These are phyloP conservation scores for Lentinula sp. DNA, from an alignment of 768 basidiomycete genomes.

Conservation along the genomic window DNA sequence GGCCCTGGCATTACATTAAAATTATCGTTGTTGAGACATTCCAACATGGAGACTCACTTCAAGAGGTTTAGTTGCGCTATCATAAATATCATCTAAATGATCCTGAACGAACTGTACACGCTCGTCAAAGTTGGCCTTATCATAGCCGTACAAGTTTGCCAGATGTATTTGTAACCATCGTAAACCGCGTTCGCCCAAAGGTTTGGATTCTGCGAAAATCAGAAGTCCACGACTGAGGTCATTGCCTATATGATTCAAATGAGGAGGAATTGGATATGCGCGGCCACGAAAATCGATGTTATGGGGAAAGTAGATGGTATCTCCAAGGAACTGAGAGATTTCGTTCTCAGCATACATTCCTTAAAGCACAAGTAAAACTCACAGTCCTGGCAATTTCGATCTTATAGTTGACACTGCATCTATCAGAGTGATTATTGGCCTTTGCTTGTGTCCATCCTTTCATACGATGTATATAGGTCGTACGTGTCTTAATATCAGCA, in stretches of 20 bases:
- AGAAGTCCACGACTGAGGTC: slow-evolving; percentile 87
- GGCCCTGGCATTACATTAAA: slow-evolving; percentile 39
- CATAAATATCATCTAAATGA: slow-evolving; percentile 71
- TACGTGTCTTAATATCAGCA: slow-evolving; percentile 51
- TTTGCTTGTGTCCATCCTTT: slow-evolving; percentile 51
- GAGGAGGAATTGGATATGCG: slow-evolving; percentile 94
- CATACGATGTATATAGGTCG: slow-evolving; percentile 47
- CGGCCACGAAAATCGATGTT: slow-evolving; percentile 97
- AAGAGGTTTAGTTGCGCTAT: slow-evolving; percentile 78
- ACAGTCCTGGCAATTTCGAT: slow-evolving; percentile 93
- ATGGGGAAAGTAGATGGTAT: slow-evolving; percentile 88
- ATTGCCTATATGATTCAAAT: slow-evolving; percentile 93
- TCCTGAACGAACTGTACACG: slow-evolving; percentile 75
- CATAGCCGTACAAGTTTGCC: slow-evolving; percentile 88
- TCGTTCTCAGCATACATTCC: slow-evolving; percentile 6
- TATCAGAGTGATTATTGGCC: slow-evolving; percentile 82
- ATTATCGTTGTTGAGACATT: neutral
- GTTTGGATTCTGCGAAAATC: slow-evolving; percentile 72
- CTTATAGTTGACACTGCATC: slow-evolving; percentile 94
- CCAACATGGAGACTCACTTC: slow-evolving; percentile 36
- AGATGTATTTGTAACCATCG: slow-evolving; percentile 95
- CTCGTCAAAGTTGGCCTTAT: slow-evolving; percentile 93
- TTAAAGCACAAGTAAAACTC: slow-evolving; percentile 21
- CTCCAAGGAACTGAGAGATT: slow-evolving; percentile 66
- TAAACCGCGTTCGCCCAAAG: slow-evolving; percentile 78